A percentile compares a stretch with the other conserved stretches of the same genome.
Conservation (phyloP, 2,329 filamentous ascomycete species). For the Sporothrix pallida region DNA sequence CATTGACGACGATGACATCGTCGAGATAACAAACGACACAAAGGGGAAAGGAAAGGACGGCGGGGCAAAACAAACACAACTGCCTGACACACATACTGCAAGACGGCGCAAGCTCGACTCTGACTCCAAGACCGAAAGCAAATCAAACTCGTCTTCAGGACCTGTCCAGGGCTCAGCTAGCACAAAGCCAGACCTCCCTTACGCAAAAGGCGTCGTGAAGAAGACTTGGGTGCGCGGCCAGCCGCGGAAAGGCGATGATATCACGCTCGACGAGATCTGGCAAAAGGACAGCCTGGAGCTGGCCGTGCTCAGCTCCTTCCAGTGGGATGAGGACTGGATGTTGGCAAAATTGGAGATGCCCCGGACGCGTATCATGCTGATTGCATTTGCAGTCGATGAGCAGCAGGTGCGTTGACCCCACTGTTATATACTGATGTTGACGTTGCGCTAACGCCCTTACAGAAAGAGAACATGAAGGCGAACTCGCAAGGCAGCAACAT, state of each 20-base stretch:
- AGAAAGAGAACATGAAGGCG: slow-evolving; percentile 57
- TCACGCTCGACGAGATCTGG: slow-evolving; percentile 86
- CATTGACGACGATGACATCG: slow-evolving; percentile 29
- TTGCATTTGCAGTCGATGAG: slow-evolving; percentile 61
- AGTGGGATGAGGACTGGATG: slow-evolving; percentile 84
- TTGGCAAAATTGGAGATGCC: slow-evolving; percentile 69
- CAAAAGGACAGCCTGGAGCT: slow-evolving; percentile 74
- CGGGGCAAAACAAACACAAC: neutral
- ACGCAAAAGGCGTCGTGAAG: slow-evolving; percentile 70
- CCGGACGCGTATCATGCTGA: slow-evolving; percentile 66
- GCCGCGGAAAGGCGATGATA: slow-evolving; percentile 68
- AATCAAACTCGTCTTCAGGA: neutral
- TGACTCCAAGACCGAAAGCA: neutral
- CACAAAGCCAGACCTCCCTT: slow-evolving; percentile 46
- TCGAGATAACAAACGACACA: neutral
- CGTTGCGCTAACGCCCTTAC: neutral
- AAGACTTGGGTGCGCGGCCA: slow-evolving; percentile 77
- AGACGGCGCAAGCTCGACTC: slow-evolving; percentile 20
- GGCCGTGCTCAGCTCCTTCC: slow-evolving; percentile 83
- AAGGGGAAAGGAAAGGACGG: neutral
- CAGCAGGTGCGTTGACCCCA: slow-evolving; percentile 52
- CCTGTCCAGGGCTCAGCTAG: neutral
- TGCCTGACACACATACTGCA: neutral
- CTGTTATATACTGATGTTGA: neutral
- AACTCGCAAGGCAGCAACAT: slow-evolving; percentile 61